Evolutionary conservation across 169 alveolate genomes (phyloP), one percentile per base, ranked within the genome.

Genomic region (Plasmodium relictum): DNA sequence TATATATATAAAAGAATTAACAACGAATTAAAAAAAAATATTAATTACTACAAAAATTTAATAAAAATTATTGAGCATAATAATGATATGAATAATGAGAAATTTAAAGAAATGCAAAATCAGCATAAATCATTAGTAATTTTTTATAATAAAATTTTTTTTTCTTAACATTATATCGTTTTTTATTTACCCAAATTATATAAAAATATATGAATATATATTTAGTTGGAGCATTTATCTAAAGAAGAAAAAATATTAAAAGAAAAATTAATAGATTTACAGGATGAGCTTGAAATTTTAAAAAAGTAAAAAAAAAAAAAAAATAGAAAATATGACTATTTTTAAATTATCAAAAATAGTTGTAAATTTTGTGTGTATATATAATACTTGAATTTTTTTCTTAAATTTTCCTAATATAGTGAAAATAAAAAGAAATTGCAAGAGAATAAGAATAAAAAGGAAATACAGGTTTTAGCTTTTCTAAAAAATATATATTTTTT

Each of bases 11-110:
- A 58, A 45, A 76, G 88, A 71, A 76, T 76, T 50, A 62, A 61
- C 41, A 76, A 76, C 44, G 88, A 76, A 61, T 44, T 76, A 44
- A 61, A 76, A 63, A 76, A 76, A 48, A 76, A 76, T 63, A 56
- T 76, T 61, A 65, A 16, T 54, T 76, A 76, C 50, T 76, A 76
- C 54, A 76, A 76, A 76, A 76, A 54, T 45, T 48, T 76, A 62
- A 76, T 76, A 41, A 74, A 76, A 18, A 76, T 76, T 12, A 76
- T 76, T 62, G 88, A 76, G 76, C 88, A 76, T 68, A 76, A 76
- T 62, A 76, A 76, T 56, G 58, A 76, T 16, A 76, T 76, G 88
- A 76, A 76, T 41, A 76, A 42, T 39, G 69, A 76, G 54, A 44
- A 39, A 16, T 76, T 62, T 61, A 76, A 63, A 22, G 88, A 76